Evolutionary conservation across 257 asterid species (phyloP), one percentile per base, ranked within the genome.

Genomic region (Linderniella brevidens): DNA sequence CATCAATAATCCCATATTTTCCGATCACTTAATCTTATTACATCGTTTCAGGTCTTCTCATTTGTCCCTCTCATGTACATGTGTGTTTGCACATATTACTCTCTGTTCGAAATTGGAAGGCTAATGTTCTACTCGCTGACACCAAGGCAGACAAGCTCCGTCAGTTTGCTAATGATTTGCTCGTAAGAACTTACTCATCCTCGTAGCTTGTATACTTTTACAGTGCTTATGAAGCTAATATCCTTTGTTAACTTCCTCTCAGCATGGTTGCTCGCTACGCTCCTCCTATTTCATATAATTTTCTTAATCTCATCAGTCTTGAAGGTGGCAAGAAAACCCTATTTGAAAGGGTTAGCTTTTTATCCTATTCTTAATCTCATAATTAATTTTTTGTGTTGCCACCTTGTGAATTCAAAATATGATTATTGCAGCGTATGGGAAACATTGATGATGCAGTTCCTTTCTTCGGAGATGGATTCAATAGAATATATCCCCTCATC

Each of bases 241-340:
- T 10, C 18, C 49, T 2, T 44, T 40, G 45, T 12, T 40, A 12
- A 19, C 17, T 44, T 11, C 18, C 18, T 44, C 15, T 44, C 92
- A 90, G 99, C 81, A 79, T 85, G 96, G 86, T 90, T 68, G 99
- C 96, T 66, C 90, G 99, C 44, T 90, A 90, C 62, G 99, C 96
- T 7, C 99, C 99, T 59, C 92, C 99, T 41, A 75, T 90, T 71
- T 90, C 99, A 1, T 90, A 79, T 67, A 90, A 90, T 78, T 90
- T 90, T 69, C 94, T 90, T 48, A 85, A 90, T 70, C 99, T 90
- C 75, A 90, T 90, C 57, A 81, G 69, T 71, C 88, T 90, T 46
- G 82, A 76, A 36, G 70, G 64, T 52, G 64, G 67, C 64, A 75
- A 79, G 76, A 65, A 51, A 67, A 85, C 99, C 46, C 66, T 77